Base-by-base conservation (phyloP, 176 grass and related monocot species). In the Thinopyrum elongatum region DNA sequence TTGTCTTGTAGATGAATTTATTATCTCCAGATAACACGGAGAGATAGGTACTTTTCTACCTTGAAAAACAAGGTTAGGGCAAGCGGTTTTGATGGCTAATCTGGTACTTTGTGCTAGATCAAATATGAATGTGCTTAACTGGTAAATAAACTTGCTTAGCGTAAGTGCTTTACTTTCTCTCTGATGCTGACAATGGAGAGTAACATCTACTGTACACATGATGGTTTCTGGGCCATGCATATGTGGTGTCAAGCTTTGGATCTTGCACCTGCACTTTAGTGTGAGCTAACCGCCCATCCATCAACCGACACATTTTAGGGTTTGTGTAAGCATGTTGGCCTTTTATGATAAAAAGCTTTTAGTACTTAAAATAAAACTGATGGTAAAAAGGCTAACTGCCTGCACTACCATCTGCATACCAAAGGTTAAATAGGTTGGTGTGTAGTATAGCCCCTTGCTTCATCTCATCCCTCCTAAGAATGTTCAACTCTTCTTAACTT, bases 271-370 rank as follows among this genome's bases (percentile, higher is more conserved):
- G 33, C 83, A 70, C 38, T 57, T 73, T 61, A 65, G 75, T 71
- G 79, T 82, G 72, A 82, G 30, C 83, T 78, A 82, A 78, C 78
- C 67, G 34, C 71, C 67, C 68, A 68, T 58, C 67, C 68, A 75
- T 71, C 66, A 71, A 61, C 27, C 8, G 16, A 27, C 58, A 75
- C 17, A 16, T 21, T 21, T 59, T 51, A 70, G 5, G 2, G 35
- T 49, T 44, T 55, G 35, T 76, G 49, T 70, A 42, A 70, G 23
- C 71, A 67, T 69, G 62, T 25, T 82, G 62, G 72, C 35, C 26
- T 77, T 77, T 83, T 72, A 51, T 70, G 46, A 12, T 51, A 12
- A 36, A 36, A 30, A 57, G 5, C 29, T 58, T 7, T 65, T 65
- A 31, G 11, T 51, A 72, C 19, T 34, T 34, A 22, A 46, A 39